Percentiles rank a stretch among this genome's conserved stretches.
These are phyloP conservation scores for Sicyos baderoa DNA, from an alignment of 306 rosid species.

Conservation along the genomic window DNA sequence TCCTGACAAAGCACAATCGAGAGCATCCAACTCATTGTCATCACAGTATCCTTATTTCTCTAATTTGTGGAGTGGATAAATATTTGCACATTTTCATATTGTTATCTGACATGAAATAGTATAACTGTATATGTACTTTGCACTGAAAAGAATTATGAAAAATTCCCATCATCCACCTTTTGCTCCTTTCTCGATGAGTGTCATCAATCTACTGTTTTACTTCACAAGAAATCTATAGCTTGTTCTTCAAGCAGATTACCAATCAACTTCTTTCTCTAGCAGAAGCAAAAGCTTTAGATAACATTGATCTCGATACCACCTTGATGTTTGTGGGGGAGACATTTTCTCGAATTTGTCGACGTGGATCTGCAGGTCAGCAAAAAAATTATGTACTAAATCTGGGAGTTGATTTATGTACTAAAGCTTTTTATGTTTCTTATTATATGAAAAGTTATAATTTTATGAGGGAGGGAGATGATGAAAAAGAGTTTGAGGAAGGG, in stretches of 20 bases:
- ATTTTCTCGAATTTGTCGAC: slow-evolving; percentile 79
- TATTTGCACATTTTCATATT: slow-evolving; percentile 3
- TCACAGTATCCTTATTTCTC: slow-evolving; percentile 68
- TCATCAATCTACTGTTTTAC: slow-evolving; percentile 22
- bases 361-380: slow-evolving; percentile 83
- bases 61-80: background rate
- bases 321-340: slow-evolving; percentile 68
- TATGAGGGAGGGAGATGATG: background rate
- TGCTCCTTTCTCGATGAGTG: background rate
- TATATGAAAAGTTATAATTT: background rate
- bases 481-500: background rate
- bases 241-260: slow-evolving; percentile 70
- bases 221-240: slow-evolving; percentile 49
- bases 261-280: slow-evolving; percentile 69
- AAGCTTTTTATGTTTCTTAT: background rate
- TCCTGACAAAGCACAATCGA: slow-evolving; percentile 83
- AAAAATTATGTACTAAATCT: slow-evolving; percentile 22
- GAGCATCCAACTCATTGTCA: slow-evolving; percentile 50
- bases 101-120: background rate
- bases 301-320: slow-evolving; percentile 34
- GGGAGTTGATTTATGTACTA: background rate
- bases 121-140: slow-evolving; percentile 8
- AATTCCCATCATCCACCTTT: slow-evolving; percentile 4
- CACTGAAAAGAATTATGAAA: background rate
- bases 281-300: slow-evolving; percentile 22